Evolutionary conservation across 495 filamentous ascomycete genomes (phyloP).

Genomic region (Podospora didyma): DNA sequence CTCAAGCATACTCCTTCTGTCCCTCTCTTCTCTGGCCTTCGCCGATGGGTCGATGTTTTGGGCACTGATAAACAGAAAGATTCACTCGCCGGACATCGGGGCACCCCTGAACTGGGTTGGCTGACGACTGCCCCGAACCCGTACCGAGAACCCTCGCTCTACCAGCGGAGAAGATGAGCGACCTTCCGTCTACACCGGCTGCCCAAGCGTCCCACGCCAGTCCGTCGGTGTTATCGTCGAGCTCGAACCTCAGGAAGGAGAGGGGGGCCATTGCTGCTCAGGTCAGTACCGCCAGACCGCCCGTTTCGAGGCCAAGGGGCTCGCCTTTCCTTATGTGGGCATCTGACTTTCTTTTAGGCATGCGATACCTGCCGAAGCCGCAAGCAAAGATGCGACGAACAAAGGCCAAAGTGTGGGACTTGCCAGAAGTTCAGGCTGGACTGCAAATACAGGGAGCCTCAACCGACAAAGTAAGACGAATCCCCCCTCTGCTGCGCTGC

Average conservation of each 20-base stretch:
- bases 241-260: constrained; percentile 33
- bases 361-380: constrained; percentile 81
- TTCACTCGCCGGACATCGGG: too few relatives aligned
- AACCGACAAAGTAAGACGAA: constrained; percentile 60
- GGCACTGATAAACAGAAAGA: too few relatives aligned
- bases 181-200: constrained; percentile 11
- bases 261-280: constrained; percentile 47
- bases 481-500: constrained; percentile 1
- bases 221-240: constrained; percentile 2
- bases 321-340: constrained; percentile 4
- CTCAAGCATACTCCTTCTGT: too few relatives aligned
- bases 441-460: constrained; percentile 57
- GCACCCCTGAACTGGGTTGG: not conserved
- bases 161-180: constrained; percentile 12
- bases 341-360: constrained; percentile 34
- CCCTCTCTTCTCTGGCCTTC: too few relatives aligned
- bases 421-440: constrained; percentile 48
- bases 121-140: not conserved
- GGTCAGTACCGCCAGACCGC: constrained; percentile 21
- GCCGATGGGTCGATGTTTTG: too few relatives aligned
- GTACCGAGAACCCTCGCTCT: not conserved
- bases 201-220: constrained; percentile 7
- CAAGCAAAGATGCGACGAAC: constrained; percentile 90
- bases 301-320: not conserved
- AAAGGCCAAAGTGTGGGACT: constrained; percentile 72